Conservation (phyloP, 1,284 basidiomycete genomes). For the Apiotrichum siamense region DNA sequence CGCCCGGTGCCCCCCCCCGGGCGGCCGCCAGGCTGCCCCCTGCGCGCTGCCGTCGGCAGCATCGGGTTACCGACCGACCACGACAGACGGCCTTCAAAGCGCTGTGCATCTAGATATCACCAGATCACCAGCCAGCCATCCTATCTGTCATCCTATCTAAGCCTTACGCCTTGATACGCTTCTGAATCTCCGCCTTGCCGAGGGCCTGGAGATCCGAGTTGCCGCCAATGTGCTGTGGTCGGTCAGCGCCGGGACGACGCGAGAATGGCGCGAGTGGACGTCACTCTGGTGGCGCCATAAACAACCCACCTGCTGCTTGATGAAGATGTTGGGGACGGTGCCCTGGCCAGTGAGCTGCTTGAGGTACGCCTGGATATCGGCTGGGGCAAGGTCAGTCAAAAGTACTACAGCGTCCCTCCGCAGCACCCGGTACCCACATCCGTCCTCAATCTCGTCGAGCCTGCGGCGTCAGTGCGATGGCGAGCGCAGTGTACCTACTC, state of each 20-base stretch:
- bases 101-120: background rate
- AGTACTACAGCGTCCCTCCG: background rate
- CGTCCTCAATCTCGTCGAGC: conserved; percentile 43
- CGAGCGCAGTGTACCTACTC: conserved; percentile 29
- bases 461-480: conserved; percentile 22
- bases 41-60: too few relatives aligned
- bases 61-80: too few relatives aligned
- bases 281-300: background rate
- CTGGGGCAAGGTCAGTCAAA: conserved; percentile 17
- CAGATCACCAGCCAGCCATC: too few relatives aligned
- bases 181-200: conserved; percentile 33
- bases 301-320: conserved; percentile 26
- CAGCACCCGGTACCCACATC: conserved; percentile 25
- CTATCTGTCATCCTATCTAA: conserved; percentile 4
- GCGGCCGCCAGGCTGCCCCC: too few relatives aligned
- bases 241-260: background rate
- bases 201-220: conserved; percentile 44
- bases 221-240: conserved; percentile 43
- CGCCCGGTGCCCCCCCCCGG: too few relatives aligned
- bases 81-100: too few relatives aligned
- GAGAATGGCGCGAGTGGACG: background rate
- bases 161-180: conserved; percentile 35
- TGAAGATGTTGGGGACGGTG: conserved; percentile 46
- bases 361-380: conserved; percentile 45
- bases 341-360: conserved; percentile 40